These are phyloP conservation scores for Phaeosphaeriaceae sp. DNA, from an alignment of 2,329 filamentous ascomycete genomes.

Conservation along the genomic window DNA sequence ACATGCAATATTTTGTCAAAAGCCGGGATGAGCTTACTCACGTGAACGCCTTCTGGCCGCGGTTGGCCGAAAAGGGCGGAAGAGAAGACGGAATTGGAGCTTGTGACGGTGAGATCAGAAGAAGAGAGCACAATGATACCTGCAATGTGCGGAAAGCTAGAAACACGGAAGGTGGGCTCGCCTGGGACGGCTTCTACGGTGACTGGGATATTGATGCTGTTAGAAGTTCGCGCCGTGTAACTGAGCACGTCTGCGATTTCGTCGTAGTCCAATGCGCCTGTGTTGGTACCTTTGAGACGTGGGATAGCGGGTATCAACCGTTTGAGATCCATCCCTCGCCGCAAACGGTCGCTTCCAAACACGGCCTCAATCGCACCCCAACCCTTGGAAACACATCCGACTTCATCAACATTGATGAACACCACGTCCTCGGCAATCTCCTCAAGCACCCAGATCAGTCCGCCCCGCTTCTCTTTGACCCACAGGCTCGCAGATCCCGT, in stretches of 20 bases:
- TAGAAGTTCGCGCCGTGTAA: constrained; percentile 82
- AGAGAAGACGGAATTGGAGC: constrained; percentile 94
- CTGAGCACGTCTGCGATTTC: constrained; percentile 74
- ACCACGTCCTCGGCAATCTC: constrained; percentile 96
- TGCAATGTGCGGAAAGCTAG: constrained; percentile 95
- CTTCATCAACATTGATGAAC: constrained; percentile 75
- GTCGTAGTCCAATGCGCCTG: constrained; percentile 78
- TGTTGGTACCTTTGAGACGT: constrained; percentile 73
- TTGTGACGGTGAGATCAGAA: constrained; percentile 77
- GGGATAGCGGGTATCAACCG: constrained; percentile 83
- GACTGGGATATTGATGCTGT: constrained; percentile 81
- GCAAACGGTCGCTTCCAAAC: constrained; percentile 76
- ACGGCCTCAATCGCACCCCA: constrained; percentile 82
- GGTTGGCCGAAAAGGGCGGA: constrained; percentile 90
- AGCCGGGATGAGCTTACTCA: constrained; percentile 81
- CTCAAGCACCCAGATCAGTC: constrained; percentile 96
- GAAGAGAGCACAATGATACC: constrained; percentile 94
- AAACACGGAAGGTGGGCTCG: constrained; percentile 77
- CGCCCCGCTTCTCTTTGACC: constrained; percentile 96
- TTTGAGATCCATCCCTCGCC: constrained; percentile 74
- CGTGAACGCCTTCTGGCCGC: constrained; percentile 77
- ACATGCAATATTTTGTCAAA: constrained; percentile 85
- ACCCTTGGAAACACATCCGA: constrained; percentile 73
- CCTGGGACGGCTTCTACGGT: constrained; percentile 76
- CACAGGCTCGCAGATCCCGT: constrained; percentile 93